Conservation (phyloP, 148 eudicot species). For the Heliamphora exappendiculata region DNA sequence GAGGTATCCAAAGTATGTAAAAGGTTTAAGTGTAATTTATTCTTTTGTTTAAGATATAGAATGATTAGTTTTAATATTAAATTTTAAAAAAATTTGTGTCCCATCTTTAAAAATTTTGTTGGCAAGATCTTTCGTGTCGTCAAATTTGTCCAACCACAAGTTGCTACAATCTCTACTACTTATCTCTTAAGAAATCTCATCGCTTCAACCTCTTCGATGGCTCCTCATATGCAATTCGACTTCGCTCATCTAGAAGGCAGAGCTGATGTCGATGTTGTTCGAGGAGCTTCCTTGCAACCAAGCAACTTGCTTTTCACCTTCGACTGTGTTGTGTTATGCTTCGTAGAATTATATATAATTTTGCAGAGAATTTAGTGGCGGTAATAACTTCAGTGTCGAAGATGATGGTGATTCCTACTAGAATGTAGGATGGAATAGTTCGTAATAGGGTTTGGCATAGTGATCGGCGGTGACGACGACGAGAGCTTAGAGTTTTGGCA, state of each 20-base stretch:
- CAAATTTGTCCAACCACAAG: slow-evolving; percentile 26
- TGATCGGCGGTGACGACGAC: too few relatives aligned
- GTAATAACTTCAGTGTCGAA: too few relatives aligned
- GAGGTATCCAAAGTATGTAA: too few relatives aligned
- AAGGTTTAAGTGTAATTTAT: too few relatives aligned
- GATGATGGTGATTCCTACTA: too few relatives aligned
- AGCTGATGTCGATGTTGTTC: slow-evolving; percentile 35
- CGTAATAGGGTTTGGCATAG: too few relatives aligned
- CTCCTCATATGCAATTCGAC: slow-evolving; percentile 32
- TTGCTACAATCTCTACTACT: slow-evolving; percentile 37
- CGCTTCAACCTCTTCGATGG: slow-evolving; percentile 26
- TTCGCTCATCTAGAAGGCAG: slow-evolving; percentile 40
- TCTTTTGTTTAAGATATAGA: too few relatives aligned
- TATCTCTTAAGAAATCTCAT: slow-evolving; percentile 35
- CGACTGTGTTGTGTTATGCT: slow-evolving; percentile 46
- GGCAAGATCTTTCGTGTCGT: slow-evolving; percentile 41
- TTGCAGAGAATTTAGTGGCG: slow-evolving; percentile 60
- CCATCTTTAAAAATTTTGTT: too few relatives aligned
- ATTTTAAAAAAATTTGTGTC: too few relatives aligned
- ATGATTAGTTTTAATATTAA: too few relatives aligned
- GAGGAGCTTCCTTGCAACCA: slow-evolving; percentile 39
- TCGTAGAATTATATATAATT: slow-evolving; percentile 60
- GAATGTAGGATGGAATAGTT: too few relatives aligned
- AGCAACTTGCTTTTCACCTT: slow-evolving; percentile 20
- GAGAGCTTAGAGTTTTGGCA: too few relatives aligned